Conservation (phyloP, 306 rosid genomes). For the Cicer cuneatum region DNA sequence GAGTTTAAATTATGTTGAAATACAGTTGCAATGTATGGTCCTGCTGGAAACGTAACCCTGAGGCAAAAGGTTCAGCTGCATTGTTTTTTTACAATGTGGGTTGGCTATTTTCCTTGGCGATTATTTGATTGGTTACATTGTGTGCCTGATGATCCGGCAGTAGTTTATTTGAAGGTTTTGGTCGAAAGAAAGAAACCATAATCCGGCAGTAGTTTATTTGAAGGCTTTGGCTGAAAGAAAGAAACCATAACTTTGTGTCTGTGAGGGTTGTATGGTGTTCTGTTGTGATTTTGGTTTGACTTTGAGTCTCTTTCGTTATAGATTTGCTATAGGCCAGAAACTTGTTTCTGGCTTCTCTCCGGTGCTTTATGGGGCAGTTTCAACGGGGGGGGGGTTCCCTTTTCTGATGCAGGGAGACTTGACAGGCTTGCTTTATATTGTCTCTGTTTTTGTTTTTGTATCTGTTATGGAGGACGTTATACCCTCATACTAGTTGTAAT, state of each 20-base stretch:
- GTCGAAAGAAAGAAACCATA: neutral
- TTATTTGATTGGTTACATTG: neutral
- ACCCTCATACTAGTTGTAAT: neutral
- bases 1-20: neutral
- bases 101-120: neutral
- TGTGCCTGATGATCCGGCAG: neutral
- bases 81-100: constrained; percentile 1
- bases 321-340: constrained; percentile 14
- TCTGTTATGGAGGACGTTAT: constrained; percentile 3
- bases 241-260: neutral
- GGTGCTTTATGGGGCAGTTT: neutral
- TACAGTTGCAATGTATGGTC: constrained; percentile 1
- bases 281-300: neutral
- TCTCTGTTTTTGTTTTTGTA: constrained; percentile 25
- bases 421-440: constrained; percentile 6
- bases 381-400: neutral
- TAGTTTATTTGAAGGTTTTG: constrained; percentile 15
- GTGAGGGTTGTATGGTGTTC: neutral
- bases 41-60: neutral
- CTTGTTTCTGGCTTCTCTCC: neutral
- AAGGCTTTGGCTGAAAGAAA: constrained; percentile 12
- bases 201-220: neutral
- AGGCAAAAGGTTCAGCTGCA: constrained; percentile 1
- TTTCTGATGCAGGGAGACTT: constrained; percentile 11
- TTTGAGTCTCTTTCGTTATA: neutral